Evolutionary conservation across 140 eudicot genomes (phyloP).

Genomic region (Senecio squalidus): DNA sequence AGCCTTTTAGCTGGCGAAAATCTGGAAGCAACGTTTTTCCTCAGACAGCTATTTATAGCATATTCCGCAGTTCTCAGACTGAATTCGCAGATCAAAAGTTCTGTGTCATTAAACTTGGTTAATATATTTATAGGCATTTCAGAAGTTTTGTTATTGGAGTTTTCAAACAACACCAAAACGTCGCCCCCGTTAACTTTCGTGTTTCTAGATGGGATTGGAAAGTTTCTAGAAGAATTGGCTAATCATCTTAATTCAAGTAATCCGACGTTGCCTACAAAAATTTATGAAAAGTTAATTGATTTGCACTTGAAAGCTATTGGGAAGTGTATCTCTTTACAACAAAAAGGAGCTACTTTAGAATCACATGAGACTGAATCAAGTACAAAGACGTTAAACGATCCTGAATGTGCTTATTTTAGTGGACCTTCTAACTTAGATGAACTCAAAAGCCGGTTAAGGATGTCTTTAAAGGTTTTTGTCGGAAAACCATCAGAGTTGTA

Average conservation of each 20-base stretch:
- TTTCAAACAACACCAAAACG: constrained; percentile 32
- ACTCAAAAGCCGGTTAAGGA: constrained; percentile 55
- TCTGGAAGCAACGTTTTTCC: constrained; percentile 53
- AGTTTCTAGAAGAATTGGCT: constrained; percentile 79
- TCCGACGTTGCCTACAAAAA: constrained; percentile 33
- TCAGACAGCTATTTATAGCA: constrained; percentile 58
- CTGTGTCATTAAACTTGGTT: constrained; percentile 37
- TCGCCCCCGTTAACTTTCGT: constrained; percentile 33
- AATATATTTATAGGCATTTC: constrained; percentile 41
- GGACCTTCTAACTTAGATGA: constrained; percentile 35
- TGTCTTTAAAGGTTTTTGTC: constrained; percentile 49
- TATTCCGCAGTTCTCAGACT: constrained; percentile 60
- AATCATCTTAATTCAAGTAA: constrained; percentile 37
- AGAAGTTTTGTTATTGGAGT: constrained; percentile 46
- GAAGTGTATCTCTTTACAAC: constrained; percentile 81
- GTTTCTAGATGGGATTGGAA: constrained; percentile 66
- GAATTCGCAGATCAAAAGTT: constrained; percentile 39
- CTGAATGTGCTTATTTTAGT: constrained; percentile 19
- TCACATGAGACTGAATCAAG: constrained; percentile 72
- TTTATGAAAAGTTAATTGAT: constrained; percentile 46
- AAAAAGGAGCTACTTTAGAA: constrained; percentile 64
- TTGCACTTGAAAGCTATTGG: constrained; percentile 77
- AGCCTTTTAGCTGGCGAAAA: constrained; percentile 51
- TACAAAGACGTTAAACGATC: constrained; percentile 36
- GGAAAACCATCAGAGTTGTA: constrained; percentile 56